Evolutionary conservation across 129 eudicot genomes (phyloP), one percentile per base, ranked within the genome.

Genomic region (Tagetes erecta): DNA sequence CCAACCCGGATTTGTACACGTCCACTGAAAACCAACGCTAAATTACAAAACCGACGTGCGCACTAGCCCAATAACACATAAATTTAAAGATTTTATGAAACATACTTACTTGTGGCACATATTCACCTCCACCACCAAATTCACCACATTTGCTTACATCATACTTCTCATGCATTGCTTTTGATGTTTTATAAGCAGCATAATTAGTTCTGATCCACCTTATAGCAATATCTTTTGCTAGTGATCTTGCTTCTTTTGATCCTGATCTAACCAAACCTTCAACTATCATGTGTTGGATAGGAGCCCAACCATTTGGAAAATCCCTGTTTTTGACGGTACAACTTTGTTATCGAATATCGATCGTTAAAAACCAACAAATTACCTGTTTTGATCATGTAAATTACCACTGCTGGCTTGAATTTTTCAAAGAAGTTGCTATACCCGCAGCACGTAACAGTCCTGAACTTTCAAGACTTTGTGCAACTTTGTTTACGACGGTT

Each of bases 221-320:
- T 65, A 52, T 72, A 20, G 93, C 96, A 64, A 94, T 86, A 49
- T 94, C 97, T 82, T 91, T 70, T 0, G 97, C 99, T 70, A 94
- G 35, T 1, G 65, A 72, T 68, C 81, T 68, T 0, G 91, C 93
- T 68, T 82, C 83, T 68, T 86, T 67, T 1, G 93, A 83, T 35
- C 87, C 84, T 0, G 96, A 94, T 50, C 78, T 83, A 14, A 81
- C 84, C 12, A 94, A 83, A 27, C 97, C 99, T 53, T 94, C 96
- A 44, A 86, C 90, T 8, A 94, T 94, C 84, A 91, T 86, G 87
- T 94, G 93, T 78, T 94, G 99, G 42, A 91, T 36, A 0, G 99
- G 97, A 0, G 97, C 96, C 99, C 99, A 94, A 51, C 99, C 99
- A 68, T 94, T 94, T 1, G 99, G 99, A 86, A 83, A 88, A 72